These are phyloP conservation scores for Lodderomyces oxycetoniae DNA, from an alignment of 1,139 yeast genomes.

Conservation along the genomic window DNA sequence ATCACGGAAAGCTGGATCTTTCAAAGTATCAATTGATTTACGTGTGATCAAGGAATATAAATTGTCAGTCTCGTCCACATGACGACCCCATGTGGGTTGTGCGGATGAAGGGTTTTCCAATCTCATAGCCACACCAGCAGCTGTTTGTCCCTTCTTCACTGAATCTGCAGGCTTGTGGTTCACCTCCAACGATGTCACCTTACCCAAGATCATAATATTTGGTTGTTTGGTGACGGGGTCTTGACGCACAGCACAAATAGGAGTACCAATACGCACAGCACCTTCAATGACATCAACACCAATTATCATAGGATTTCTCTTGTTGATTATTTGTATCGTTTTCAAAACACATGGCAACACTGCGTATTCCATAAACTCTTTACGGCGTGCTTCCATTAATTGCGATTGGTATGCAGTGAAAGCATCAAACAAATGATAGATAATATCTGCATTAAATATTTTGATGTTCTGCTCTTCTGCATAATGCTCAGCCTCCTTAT, in stretches of 20 bases:
- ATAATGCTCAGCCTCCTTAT: conserved; percentile 96
- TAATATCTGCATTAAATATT: conserved; percentile 92
- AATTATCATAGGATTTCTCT: conserved; percentile 97
- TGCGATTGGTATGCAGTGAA: conserved; percentile 89
- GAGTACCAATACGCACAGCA: conserved; percentile 83
- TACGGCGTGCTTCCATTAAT: conserved; percentile 83
- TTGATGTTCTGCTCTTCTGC: conserved; percentile 90
- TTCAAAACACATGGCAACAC: conserved; percentile 93
- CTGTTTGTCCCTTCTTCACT: conserved; percentile 91
- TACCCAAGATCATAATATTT: conserved; percentile 72
- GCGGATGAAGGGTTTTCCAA: conserved; percentile 87
- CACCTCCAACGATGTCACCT: conserved; percentile 84
- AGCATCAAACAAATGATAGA: conserved; percentile 92
- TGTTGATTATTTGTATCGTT: conserved; percentile 93
- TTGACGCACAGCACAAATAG: conserved; percentile 87
- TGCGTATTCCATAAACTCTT: conserved; percentile 83
- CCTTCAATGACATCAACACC: conserved; percentile 98
- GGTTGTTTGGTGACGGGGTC: conserved; percentile 83
- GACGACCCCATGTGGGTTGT: conserved; percentile 99
- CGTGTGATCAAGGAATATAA: conserved; percentile 85
- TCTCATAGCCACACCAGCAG: conserved; percentile 98
- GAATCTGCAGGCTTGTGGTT: conserved; percentile 78
- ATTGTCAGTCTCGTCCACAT: conserved; percentile 87
- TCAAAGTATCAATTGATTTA: conserved; percentile 91
- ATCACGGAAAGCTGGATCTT: conserved; percentile 96